Percentiles rank a stretch among this genome's conserved stretches.
Evolutionary conservation across 129 eudicot species (phyloP).

Genomic region (Flaveria trinervia): DNA sequence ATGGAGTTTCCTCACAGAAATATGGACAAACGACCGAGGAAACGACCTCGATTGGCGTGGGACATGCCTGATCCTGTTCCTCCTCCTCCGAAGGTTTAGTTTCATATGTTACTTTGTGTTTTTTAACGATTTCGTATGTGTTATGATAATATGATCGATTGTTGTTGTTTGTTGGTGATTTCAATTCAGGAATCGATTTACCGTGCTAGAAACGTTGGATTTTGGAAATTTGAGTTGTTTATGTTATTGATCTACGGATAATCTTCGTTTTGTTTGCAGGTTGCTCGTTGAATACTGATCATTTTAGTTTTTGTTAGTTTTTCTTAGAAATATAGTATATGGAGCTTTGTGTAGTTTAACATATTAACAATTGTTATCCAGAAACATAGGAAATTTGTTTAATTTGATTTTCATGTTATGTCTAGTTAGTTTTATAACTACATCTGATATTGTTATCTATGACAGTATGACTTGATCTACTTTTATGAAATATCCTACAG

Average conservation of each 20-base stretch:
- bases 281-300: neutral
- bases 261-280: neutral
- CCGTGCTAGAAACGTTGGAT: slow-evolving; percentile 4
- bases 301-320: too few relatives aligned
- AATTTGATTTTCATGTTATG: neutral
- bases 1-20: slow-evolving; percentile 56
- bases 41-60: slow-evolving; percentile 77
- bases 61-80: slow-evolving; percentile 59
- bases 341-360: neutral
- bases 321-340: neutral
- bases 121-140: neutral
- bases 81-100: slow-evolving; percentile 51
- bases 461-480: neutral
- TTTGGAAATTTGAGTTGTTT: neutral
- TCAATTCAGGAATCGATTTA: neutral
- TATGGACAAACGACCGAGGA: slow-evolving; percentile 70
- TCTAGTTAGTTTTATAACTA: neutral
- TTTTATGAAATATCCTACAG: too few relatives aligned
- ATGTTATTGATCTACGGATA: neutral
- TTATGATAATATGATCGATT: neutral
- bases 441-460: neutral
- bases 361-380: neutral
- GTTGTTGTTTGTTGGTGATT: slow-evolving; percentile 1
- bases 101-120: neutral
- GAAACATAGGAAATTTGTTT: too few relatives aligned